A percentile compares a stretch with the other conserved stretches of the same genome.
Evolutionary conservation across 495 filamentous ascomycete species (phyloP).

Genomic region (Neurospora tetraspora): DNA sequence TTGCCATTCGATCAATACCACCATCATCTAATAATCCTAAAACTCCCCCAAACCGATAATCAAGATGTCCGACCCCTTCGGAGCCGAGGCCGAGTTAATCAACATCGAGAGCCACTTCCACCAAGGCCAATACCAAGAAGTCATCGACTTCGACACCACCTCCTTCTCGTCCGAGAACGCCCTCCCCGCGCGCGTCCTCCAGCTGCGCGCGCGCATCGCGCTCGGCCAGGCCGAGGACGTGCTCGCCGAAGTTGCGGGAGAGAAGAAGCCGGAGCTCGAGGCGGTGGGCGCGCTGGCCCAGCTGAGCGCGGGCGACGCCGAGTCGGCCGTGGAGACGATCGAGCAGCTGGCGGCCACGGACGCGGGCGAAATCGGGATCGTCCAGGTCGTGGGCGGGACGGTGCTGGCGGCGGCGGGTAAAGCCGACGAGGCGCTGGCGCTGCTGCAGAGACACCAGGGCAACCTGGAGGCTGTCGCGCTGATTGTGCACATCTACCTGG

Average conservation of each 20-base stretch:
- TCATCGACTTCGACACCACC: slow-evolving; percentile 70
- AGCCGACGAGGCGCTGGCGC: slow-evolving; percentile 69
- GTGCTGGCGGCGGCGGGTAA: slow-evolving; percentile 67
- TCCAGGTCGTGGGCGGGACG: slow-evolving; percentile 71
- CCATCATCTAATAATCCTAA: not conserved
- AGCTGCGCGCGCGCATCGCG: slow-evolving; percentile 73
- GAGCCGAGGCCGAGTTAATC: slow-evolving; percentile 88
- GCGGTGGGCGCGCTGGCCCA: slow-evolving; percentile 73
- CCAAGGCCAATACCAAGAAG: slow-evolving; percentile 76
- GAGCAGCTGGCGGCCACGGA: slow-evolving; percentile 52
- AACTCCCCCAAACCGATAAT: not conserved
- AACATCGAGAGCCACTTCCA: slow-evolving; percentile 94
- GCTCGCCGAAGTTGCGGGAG: slow-evolving; percentile 53
- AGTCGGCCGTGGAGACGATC: slow-evolving; percentile 49
- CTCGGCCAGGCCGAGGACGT: slow-evolving; percentile 67
- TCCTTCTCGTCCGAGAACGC: slow-evolving; percentile 67
- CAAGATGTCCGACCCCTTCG: slow-evolving; percentile 80
- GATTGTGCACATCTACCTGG: slow-evolving; percentile 81
- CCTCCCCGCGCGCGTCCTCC: slow-evolving; percentile 67
- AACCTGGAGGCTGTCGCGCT: slow-evolving; percentile 65
- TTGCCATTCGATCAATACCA: not conserved
- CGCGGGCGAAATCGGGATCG: slow-evolving; percentile 61
- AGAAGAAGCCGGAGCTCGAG: slow-evolving; percentile 62
- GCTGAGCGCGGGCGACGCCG: slow-evolving; percentile 47
- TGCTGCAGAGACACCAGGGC: slow-evolving; percentile 75